Conservation (phyloP, 208 protist species). For the Trypanosoma rangeli region DNA sequence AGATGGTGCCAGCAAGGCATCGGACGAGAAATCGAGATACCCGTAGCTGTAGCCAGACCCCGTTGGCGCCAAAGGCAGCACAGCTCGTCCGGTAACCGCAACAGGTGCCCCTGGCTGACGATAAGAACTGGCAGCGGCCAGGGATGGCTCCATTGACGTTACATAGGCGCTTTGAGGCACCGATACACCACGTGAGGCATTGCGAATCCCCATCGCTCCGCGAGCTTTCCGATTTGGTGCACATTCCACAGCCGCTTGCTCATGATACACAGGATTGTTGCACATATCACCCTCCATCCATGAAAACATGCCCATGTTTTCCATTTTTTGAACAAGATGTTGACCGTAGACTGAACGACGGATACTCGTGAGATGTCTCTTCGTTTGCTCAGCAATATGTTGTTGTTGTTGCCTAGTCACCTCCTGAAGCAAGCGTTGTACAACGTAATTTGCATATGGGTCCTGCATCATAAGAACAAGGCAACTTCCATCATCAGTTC, state of each 20-base stretch:
- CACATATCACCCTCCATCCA: slow-evolving; percentile 21
- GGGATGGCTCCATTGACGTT: neutral
- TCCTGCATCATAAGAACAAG: slow-evolving; percentile 95
- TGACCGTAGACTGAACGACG: slow-evolving; percentile 67
- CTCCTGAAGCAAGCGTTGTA: slow-evolving; percentile 94
- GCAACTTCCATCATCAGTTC: slow-evolving; percentile 63
- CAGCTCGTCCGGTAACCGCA: slow-evolving; percentile 2
- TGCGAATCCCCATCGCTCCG: neutral
- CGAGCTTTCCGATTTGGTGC: slow-evolving; percentile 21
- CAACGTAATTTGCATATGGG: slow-evolving; percentile 97
- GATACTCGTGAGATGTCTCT: slow-evolving; percentile 48
- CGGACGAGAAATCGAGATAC: slow-evolving; percentile 11
- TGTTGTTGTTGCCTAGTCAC: slow-evolving; percentile 47
- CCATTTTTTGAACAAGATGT: slow-evolving; percentile 79
- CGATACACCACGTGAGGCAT: neutral
- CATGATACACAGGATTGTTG: slow-evolving; percentile 2
- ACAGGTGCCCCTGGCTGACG: slow-evolving; percentile 1
- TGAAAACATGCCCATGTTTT: slow-evolving; percentile 53
- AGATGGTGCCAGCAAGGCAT: slow-evolving; percentile 5
- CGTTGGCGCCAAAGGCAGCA: slow-evolving; percentile 6
- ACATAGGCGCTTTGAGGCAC: neutral
- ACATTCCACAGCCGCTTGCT: slow-evolving; percentile 2
- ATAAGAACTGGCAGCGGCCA: neutral
- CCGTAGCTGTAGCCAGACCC: slow-evolving; percentile 22
- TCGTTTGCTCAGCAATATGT: slow-evolving; percentile 52